Conservation (phyloP, 495 filamentous ascomycete species). For the Daldinia childiae region DNA sequence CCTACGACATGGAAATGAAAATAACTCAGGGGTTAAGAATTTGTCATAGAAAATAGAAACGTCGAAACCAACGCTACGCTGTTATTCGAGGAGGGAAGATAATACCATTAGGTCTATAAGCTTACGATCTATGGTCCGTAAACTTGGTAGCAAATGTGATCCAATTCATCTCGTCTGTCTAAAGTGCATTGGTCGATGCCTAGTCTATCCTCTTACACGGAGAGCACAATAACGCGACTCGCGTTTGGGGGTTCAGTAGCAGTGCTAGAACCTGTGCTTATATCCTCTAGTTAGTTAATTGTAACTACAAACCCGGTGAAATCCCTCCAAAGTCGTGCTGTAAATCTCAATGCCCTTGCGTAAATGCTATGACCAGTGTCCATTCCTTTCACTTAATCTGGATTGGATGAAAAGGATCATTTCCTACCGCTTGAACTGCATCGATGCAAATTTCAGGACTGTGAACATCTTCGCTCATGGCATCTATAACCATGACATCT, state of each 20-base stretch:
- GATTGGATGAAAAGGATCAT: slow-evolving; percentile 13
- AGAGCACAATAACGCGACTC: not conserved
- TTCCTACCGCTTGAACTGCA: slow-evolving; percentile 1
- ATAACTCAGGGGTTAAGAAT: not conserved
- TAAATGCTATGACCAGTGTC: not conserved
- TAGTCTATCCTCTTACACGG: not conserved
- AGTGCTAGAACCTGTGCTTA: not conserved
- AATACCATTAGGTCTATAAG: not conserved
- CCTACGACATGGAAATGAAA: not conserved
- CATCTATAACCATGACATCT: slow-evolving; percentile 32
- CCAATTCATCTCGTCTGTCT: not conserved
- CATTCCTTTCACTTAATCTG: slow-evolving; percentile 18
- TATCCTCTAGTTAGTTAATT: not conserved
- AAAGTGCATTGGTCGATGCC: not conserved
- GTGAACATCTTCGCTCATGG: slow-evolving; percentile 18
- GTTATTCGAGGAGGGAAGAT: not conserved
- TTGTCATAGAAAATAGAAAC: not conserved
- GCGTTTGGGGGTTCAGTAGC: not conserved
- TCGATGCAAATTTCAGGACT: slow-evolving; percentile 22
- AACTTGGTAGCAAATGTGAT: not conserved
- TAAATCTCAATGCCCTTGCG: not conserved
- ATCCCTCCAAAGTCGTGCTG: not conserved
- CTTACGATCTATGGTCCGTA: not conserved
- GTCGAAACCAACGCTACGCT: not conserved
- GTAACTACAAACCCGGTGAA: not conserved